phyloP scores from a whole-genome alignment of 176 grass and related monocot genomes.

The Areca catechu region DNA sequence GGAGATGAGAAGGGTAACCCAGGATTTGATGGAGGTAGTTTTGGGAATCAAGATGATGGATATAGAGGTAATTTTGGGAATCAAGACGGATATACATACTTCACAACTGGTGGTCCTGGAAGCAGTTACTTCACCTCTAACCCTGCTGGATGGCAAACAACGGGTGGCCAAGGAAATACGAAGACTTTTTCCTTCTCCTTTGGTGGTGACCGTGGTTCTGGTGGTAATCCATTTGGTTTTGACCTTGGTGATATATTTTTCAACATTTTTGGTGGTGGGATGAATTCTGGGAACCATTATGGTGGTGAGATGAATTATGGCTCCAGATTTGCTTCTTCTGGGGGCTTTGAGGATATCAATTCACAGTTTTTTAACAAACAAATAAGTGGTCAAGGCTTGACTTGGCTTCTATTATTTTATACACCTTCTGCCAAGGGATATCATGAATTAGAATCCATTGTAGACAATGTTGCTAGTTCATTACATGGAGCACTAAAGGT shows the following conservation, averaged over 20 bases:
- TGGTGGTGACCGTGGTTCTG: constrained; percentile 40
- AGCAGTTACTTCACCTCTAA: constrained; percentile 53
- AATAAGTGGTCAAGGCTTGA: constrained; percentile 68
- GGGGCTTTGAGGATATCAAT: constrained; percentile 47
- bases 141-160: constrained; percentile 69
- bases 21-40: constrained; percentile 49
- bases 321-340: constrained; percentile 33
- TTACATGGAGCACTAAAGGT: constrained; percentile 66
- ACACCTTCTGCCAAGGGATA: constrained; percentile 45
- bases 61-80: constrained; percentile 59
- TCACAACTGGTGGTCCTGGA: constrained; percentile 44
- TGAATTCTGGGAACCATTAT: constrained; percentile 32
- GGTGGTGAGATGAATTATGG: too few relatives aligned
- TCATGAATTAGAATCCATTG: constrained; percentile 42
- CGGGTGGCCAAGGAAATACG: constrained; percentile 49
- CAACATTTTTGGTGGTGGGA: constrained; percentile 58
- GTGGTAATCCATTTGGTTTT: constrained; percentile 57
- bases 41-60: constrained; percentile 48
- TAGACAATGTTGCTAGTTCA: constrained; percentile 53
- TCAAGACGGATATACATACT: constrained; percentile 51
- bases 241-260: constrained; percentile 80
- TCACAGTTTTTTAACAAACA: constrained; percentile 73
- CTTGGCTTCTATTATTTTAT: constrained; percentile 86
- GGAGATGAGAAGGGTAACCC: constrained; percentile 69
- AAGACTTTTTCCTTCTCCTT: constrained; percentile 87